Evolutionary conservation across 108 stramenopile genomes (phyloP), one percentile per base, ranked within the genome.

Genomic region (Stephanodiscus triporus): DNA sequence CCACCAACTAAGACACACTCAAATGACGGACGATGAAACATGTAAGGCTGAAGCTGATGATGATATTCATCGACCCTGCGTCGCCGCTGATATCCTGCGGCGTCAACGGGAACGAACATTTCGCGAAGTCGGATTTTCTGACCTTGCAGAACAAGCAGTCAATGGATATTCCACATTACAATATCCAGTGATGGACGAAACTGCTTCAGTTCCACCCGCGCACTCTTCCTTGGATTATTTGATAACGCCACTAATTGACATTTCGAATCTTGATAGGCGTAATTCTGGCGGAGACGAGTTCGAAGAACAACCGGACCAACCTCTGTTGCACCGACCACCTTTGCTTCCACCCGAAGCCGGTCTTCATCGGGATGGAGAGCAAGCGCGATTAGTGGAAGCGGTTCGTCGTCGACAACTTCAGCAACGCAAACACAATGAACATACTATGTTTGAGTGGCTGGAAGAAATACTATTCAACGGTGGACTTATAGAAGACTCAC

Each of bases 331-430:
- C 7, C 9, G 29, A 19, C 55, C 32, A 17, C 2, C 45, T 10
- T 66, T 64, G 34, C 29, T 59, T 2, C 10, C 54, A 13, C 74
- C 74, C 30, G 55, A 75, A 48, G 77, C 77, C 24, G 77, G 55
- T 24, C 70, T 78, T 57, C 77, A 78, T 58, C 51, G 77, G 27
- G 77, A 78, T 56, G 77, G 77, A 14, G 77, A 78, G 37, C 77
- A 78, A 51, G 77, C 77, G 11, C 64, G 77, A 38, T 57, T 78
- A 20, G 70, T 78, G 14, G 70, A 78, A 59, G 37, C 54, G 19
- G 70, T 72, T 27, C 56, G 70, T 43, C 62, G 68, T 20, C 77
- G 77, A 22, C 66, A 78, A 36, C 54, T 70, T 36, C 65, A 67
- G 55, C 55, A 56, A 57, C 72, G 34, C 24, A 53, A 64, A 19